Evolutionary conservation across 179 eudicot genomes (phyloP), one percentile per base, ranked within the genome.

Genomic region (Carnegiea gigantea): DNA sequence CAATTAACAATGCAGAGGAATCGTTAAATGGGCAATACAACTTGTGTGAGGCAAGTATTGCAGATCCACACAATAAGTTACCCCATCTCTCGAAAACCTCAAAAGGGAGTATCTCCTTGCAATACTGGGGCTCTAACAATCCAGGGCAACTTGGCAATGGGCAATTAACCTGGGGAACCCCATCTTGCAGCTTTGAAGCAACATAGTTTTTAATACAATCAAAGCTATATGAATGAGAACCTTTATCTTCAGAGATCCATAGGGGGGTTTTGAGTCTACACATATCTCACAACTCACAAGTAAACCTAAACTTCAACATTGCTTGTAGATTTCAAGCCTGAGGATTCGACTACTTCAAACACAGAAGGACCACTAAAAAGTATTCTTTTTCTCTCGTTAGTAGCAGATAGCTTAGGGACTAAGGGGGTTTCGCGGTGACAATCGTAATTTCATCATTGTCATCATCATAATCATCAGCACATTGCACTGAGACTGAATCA

Each of bases 21-120:
- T 89, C 91, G 73, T 87, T 91, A 78, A 81, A 93, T 0, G 98
- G 98, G 59, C 94, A 93, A 43, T 92, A 90, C 49, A 91, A 85
- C 75, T 28, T 88, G 91, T 87, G 85, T 0, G 90, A 86, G 0
- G 79, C 86, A 5, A 80, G 88, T 76, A 93, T 88, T 9, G 82
- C 85, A 1, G 92, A 88, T 85, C 92, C 95, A 18, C 86, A 84
- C 46, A 91, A 44, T 13, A 83, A 83, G 13, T 49, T 79, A 0
- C 90, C 92, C 98, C 98, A 92, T 60, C 89, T 38, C 40, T 77
- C 84, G n/a, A 91, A 79, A 28, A 91, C 93, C 71, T 91, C 89
- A 0, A 67, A 79, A 1, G 96, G 89, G 70, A 92, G 70, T 46
- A 91, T 86, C 0, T 77, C 67, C 5, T 88, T 68, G 62, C 95